Base-by-base conservation (phyloP, 306 rosid species). In the Acmispon strigosus region DNA sequence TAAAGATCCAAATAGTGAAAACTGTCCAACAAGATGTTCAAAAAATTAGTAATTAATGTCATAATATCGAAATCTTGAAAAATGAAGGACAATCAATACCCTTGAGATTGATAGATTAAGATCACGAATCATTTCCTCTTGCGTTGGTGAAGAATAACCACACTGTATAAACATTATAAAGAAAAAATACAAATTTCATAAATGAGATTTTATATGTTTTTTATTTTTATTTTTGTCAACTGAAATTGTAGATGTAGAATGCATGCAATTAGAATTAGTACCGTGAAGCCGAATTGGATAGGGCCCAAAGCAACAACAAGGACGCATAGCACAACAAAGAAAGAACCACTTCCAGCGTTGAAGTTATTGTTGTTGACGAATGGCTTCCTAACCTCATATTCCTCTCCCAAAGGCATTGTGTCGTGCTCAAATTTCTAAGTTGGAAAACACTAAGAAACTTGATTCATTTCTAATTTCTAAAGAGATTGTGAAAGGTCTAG, bases 241-340 rank as follows among this genome's bases (percentile, higher is more conserved):
- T 62, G 47, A 66, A 36, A 42, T 12, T 74, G 7, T 34, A 57
- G 36, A 29, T 17, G 48, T 10, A 36, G 6, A 70, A 16, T 32
- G 41, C 9, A 8, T 3, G 27, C 13, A 19, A 37, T 10, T 16
- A 41, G 37, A 32, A 36, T 36, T 6, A 68, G 52, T 61, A 78
- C 86, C 83, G 96, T 88, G 86, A 88, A 84, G 42, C 96, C 96
- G 61, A 90, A 90, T 72, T 90, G 95, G 64, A 90, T 61, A 49
- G 96, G 88, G 15, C 92, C 96, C 72, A 90, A 73, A 6, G 92
- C 88, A 39, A 90, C 95, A 60, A 90, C 45, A 67, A 90, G 88
- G 18, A 90, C 95, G 32, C 92, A 88, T 32, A 84, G 14, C 14
- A 90, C 58, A 51, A 90, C 86, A 50, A 77, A 88, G 51, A 86